A percentile compares a stretch with the other conserved stretches of the same genome.
phyloP scores from a whole-genome alignment of 495 filamentous ascomycete genomes.

The Penicillium nucicola region DNA sequence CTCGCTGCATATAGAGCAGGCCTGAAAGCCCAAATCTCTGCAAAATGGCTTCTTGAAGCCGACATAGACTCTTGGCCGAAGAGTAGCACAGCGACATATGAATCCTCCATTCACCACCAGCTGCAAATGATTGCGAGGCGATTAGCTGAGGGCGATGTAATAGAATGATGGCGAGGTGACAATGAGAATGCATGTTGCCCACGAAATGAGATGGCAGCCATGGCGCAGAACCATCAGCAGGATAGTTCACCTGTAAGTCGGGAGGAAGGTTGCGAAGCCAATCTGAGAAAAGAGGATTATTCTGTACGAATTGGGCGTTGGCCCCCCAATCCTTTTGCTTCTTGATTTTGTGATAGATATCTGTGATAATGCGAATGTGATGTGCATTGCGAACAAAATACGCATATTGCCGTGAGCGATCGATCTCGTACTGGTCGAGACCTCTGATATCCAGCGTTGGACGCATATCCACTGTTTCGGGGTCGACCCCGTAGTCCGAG shows the following conservation, averaged over 20 bases:
- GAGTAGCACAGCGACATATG: conserved; percentile 85
- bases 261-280: conserved; percentile 77
- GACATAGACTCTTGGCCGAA: conserved; percentile 84
- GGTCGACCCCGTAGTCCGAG: conserved; percentile 71
- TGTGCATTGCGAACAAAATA: conserved; percentile 74
- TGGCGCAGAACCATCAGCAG: conserved; percentile 73
- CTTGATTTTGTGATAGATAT: conserved; percentile 73
- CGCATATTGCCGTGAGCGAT: conserved; percentile 76
- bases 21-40: conserved; percentile 75
- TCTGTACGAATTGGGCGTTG: conserved; percentile 77
- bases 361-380: conserved; percentile 74
- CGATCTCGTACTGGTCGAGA: conserved; percentile 71
- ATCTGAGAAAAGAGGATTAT: conserved; percentile 66
- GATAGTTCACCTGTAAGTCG: conserved; percentile 77
- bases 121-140: conserved; percentile 66
- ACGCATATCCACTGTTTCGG: conserved; percentile 73
- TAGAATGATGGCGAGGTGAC: conserved; percentile 83
- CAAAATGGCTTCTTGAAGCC: conserved; percentile 84
- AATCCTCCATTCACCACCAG: conserved; percentile 77
- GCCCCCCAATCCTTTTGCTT: conserved; percentile 86
- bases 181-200: conserved; percentile 91
- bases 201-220: conserved; percentile 88
- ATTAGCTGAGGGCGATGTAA: conserved; percentile 85
- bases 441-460: conserved; percentile 61
- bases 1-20: conserved; percentile 88